Conservation (phyloP, 768 basidiomycete genomes). For the Thelephora ganbajun region DNA sequence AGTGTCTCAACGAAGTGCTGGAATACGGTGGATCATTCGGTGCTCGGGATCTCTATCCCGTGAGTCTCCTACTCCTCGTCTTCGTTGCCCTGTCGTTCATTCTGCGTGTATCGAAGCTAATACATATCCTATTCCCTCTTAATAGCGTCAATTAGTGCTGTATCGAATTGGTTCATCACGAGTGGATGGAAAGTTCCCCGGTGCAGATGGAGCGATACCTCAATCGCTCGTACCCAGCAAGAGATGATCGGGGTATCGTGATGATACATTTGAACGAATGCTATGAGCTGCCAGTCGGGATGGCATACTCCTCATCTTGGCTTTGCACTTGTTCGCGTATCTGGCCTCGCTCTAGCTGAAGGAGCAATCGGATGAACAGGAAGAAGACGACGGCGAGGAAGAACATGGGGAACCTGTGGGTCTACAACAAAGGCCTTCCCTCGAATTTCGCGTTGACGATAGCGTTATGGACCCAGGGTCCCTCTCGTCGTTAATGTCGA, state of each 20-base stretch:
- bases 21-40: conserved; percentile 92
- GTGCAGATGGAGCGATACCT: conserved; percentile 76
- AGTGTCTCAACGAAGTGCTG: conserved; percentile 88
- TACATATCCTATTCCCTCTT: background rate
- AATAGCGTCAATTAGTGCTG: conserved; percentile 81
- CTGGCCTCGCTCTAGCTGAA: conserved; percentile 4
- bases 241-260: conserved; percentile 91
- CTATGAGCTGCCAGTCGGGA: conserved; percentile 88
- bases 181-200: conserved; percentile 87
- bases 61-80: no score
- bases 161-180: conserved; percentile 92
- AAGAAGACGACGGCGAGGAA: conserved; percentile 21
- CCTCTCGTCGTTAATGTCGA: no score
- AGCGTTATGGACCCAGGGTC: no score
- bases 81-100: background rate
- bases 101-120: conserved; percentile 1
- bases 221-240: no score
- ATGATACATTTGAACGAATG: conserved; percentile 95
- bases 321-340: conserved; percentile 1
- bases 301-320: conserved; percentile 33
- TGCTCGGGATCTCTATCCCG: conserved; percentile 90
- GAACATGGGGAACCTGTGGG: conserved; percentile 8
- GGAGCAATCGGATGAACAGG: no score
- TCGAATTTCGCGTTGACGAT: no score
- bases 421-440: no score